Base-by-base conservation (phyloP, 352 stramenopile species). In the Pseudoperonospora humuli region DNA sequence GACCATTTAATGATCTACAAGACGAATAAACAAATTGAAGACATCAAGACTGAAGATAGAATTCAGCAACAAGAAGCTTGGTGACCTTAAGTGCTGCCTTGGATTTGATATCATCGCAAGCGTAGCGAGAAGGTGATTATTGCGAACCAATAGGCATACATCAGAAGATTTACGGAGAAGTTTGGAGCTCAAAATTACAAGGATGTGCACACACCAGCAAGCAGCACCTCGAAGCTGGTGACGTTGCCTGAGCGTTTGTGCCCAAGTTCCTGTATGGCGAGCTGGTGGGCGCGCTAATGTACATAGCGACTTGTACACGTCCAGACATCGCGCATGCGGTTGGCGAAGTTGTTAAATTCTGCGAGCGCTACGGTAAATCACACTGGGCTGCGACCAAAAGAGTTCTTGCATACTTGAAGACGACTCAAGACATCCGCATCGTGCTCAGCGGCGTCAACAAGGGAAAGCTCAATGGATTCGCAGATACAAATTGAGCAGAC, bases 191-290 rank as follows among this genome's bases (percentile, higher is more conserved):
- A 45, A 14, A 26, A 35, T 5, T 39, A 20, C 19, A 47, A 38
- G 11, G 29, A 29, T 11, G 27, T 32, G 19, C 40, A 47, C 40
- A 47, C 40, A 10, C 28, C 40, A 9, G 19, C 13, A 3, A 28
- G 39, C n/a, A 47, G 28, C 18, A 47, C 31, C 18, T 39, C 28
- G 17, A 47, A 47, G 27, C 29, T 31, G 1, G 9, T 31, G 8
- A 38, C 23, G 9, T 13, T 13, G 13, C 5, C 17, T 3, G n/a
- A 38, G 13, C n/a, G 9, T 35, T 34, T 7, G 14, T 11, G 14
- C 2, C 3, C 0, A 35, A 23, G 4, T 31, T 33, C 14, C 28
- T 28, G 28, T 46, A 46, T 8, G 24, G 25, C 39, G 19, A 46
- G 13, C 13, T 38, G 5, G 28, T 19, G 27, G 39, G n/a, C 3